A percentile compares a stretch with the other conserved stretches of the same genome.
Conservation (phyloP, 1,284 basidiomycete genomes). For the Heliocybe sulcata region DNA sequence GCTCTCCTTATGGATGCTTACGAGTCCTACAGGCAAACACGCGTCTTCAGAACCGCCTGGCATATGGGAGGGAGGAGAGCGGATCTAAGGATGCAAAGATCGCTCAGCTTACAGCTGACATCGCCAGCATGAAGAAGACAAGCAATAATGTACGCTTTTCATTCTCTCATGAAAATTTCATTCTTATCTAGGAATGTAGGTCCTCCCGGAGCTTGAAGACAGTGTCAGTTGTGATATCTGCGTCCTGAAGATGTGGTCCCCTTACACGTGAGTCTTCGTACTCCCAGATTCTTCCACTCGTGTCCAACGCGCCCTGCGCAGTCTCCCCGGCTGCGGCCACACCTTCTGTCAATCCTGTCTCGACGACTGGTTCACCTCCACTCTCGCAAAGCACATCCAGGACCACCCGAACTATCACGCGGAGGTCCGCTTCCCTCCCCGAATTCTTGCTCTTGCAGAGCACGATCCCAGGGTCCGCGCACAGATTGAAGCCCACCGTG, state of each 20-base stretch:
- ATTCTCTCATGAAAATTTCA: constrained; percentile 11
- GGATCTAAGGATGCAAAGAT: constrained; percentile 8
- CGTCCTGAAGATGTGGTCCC: constrained; percentile 50
- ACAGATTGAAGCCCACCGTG: constrained; percentile 14
- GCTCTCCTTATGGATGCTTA: constrained; percentile 1
- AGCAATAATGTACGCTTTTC: not conserved
- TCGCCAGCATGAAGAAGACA: constrained; percentile 7
- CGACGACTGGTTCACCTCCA: constrained; percentile 57
- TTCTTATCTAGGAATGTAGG: constrained; percentile 24
- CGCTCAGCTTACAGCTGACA: constrained; percentile 8
- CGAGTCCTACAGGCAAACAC: constrained; percentile 4
- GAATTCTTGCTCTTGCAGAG: constrained; percentile 12
- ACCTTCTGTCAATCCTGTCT: constrained; percentile 60
- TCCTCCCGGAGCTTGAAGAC: constrained; percentile 41
- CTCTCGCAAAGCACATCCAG: constrained; percentile 38
- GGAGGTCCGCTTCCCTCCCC: constrained; percentile 15
- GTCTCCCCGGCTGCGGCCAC: constrained; percentile 61
- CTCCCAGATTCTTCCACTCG: constrained; percentile 5
- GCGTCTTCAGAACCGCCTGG: not conserved
- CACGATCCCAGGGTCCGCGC: constrained; percentile 16
- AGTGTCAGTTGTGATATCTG: constrained; percentile 56
- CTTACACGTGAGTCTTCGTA: constrained; percentile 43
- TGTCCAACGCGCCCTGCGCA: constrained; percentile 18
- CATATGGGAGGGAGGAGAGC: constrained; percentile 12
- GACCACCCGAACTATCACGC: constrained; percentile 38